Base-by-base conservation (phyloP, 371 early-diverging fungal species). In the Mortierella sp. region DNA sequence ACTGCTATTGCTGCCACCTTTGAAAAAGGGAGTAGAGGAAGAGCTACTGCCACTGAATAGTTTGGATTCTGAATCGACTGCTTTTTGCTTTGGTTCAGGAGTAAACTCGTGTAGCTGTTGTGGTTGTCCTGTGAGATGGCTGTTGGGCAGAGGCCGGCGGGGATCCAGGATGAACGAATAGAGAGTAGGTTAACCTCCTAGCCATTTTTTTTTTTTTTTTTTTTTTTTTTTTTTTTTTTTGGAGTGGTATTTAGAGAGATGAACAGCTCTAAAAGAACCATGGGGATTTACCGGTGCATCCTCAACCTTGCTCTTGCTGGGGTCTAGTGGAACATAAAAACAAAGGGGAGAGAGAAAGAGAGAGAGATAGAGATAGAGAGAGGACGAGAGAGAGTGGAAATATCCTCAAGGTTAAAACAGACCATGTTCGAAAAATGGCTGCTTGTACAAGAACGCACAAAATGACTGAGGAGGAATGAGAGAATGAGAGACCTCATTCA, bases 91-190 rank as follows among this genome's bases (percentile, higher is more conserved):
- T 43, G 65, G 30, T 0, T 37, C 5, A 37, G 77, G 72, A 0
- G 79, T 51, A 19, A 62, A 57, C 12, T 65, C 66, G 37, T 68
- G 63, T 7, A 51, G 59, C 5, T 62, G 69, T 28, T 77, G 79
- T 2, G 72, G 72, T 48, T 71, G 69, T 43, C 79, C 79, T 62
- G 79, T 77, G 9, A 77, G 57, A 50, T 77, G 79, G 15, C 79
- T 77, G 56, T 6, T 16, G 3, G 50, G 50, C 7, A 50, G n/a
- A 50, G 37, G n/a, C n/a, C n/a, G n/a, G n/a, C n/a, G 37, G 37
- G 5, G 37, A 37, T 37, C 37, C 37, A 9, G 37, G 37, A 37
- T 37, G 9, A 37, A 37, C 3, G 37, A 37, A 9, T 9, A 37
- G 9, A 37, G 37, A 37, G 37, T 37, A 9, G 37, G 37, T 37